Percentiles rank a stretch among this genome's conserved stretches.
Conservation (phyloP, 2,329 filamentous ascomycete genomes). For the Aspergillus neotritici region DNA sequence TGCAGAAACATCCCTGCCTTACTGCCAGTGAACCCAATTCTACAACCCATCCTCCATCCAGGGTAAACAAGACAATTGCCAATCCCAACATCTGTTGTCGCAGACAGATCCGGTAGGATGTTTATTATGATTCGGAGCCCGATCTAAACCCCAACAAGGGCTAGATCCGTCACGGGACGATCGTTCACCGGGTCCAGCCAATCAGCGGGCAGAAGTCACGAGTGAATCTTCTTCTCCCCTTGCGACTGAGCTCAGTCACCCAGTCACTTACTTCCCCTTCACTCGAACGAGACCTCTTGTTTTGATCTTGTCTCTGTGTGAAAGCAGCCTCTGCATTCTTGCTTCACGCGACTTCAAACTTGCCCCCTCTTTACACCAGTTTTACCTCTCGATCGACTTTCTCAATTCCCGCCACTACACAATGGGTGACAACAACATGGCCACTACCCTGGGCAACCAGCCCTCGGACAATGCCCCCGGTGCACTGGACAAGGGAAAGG, state of each 20-base stretch:
- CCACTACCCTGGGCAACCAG: constrained; percentile 25
- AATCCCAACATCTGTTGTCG: too few species aligned
- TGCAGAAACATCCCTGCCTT: too few species aligned
- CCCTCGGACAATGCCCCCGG: constrained; percentile 37
- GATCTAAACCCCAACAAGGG: constrained; percentile 4
- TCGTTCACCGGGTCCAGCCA: constrained; percentile 10
- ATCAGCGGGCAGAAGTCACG: constrained; percentile 8
- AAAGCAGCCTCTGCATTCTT: constrained; percentile 51
- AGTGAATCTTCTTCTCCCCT: constrained; percentile 18
- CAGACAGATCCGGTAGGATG: constrained; percentile 9
- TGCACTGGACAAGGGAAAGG: constrained; percentile 69
- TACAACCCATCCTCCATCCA: too few species aligned
- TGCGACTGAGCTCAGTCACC: constrained; percentile 7
- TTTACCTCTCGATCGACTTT: constrained; percentile 9
- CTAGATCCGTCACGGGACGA: constrained; percentile 16
- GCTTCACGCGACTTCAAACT: constrained; percentile 44
- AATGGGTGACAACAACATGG: constrained; percentile 33
- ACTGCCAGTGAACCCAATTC: too few species aligned
- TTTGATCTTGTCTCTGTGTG: constrained; percentile 51
- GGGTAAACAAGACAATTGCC: too few species aligned
- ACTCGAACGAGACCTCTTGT: constrained; percentile 11
- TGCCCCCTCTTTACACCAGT: constrained; percentile 8
- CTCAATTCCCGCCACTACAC: constrained; percentile 11
- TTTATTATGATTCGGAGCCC: constrained; percentile 12
- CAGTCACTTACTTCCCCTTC: constrained; percentile 7